Evolutionary conservation across 768 basidiomycete genomes (phyloP), one percentile per base, ranked within the genome.

Genomic region (Boletus coccyginus): DNA sequence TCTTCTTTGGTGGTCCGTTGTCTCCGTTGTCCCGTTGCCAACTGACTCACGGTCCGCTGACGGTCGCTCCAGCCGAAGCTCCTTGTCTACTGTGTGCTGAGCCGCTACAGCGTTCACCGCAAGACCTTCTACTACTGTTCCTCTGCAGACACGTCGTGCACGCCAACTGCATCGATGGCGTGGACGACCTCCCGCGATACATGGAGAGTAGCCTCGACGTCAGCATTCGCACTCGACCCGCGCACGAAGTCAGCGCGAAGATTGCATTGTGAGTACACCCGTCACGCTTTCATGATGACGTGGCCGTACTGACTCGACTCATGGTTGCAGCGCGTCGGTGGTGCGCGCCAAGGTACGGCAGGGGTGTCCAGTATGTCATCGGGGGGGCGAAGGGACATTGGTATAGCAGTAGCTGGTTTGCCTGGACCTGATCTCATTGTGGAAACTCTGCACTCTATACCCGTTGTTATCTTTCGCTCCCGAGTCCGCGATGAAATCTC

Each of bases 111-210:
- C 81, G 84, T 50, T 75, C 74, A 11, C 78, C 85, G 2, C 81
- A 86, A 43, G 76, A 81, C 5, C 74, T 92, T n/a, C 66, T 83
- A 4, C 68, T 97, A 5, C 71, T 94, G 31, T 97, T 92, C 71
- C 76, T 97, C 11, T 97, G 94, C 70, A 86, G 91, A 35, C 94
- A 97, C 66, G 81, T 89, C 45, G 88, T 94, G 0, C 94, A 97
- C 65, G 87, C 88, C 0, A 74, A 77, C 9, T 96, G 94, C 62
- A 82, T 88, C 1, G 82, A 77, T n/a, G 84, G 86, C 11, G 79
- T 78, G 7, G 84, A 86, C 38, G 74, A 82, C 3, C 74, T 94
- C 9, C 86, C 88, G 0, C 73, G 76, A 21, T 81, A 83, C 54
- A 78, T 80, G 9, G 89, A 91, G 53, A 77, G 78, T 29, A 53